phyloP scores from a whole-genome alignment of 495 filamentous ascomycete species.

The Trichocladium uniseriatum region DNA sequence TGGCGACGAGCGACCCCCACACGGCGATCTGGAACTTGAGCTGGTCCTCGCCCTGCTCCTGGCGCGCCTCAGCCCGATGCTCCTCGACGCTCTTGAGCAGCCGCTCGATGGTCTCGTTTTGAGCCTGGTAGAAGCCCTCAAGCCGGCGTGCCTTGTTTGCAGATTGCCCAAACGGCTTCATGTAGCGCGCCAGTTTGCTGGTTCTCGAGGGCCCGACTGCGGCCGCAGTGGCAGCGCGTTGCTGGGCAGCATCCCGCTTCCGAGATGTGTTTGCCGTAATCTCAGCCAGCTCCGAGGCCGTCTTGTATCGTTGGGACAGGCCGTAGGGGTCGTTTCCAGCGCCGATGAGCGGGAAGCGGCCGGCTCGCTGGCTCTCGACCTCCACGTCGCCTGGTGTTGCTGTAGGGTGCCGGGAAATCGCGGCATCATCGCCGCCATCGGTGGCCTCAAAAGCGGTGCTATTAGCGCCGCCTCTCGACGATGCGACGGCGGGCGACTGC shows the following conservation, averaged over 20 bases:
- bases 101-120: conserved; percentile 89
- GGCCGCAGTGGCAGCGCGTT: conserved; percentile 3
- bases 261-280: conserved; percentile 77
- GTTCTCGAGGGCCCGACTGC: conserved; percentile 26
- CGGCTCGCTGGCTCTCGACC: conserved; percentile 54
- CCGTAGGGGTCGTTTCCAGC: conserved; percentile 68
- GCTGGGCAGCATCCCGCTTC: conserved; percentile 48
- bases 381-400: conserved; percentile 48
- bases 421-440: conserved; percentile 33
- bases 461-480: conserved; percentile 27
- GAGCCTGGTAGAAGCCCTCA: conserved; percentile 76
- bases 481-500: conserved; percentile 1
- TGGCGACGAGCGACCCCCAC: conserved; percentile 79
- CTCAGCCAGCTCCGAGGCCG: conserved; percentile 61
- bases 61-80: conserved; percentile 69
- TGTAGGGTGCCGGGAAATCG: conserved; percentile 38
- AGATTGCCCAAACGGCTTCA: conserved; percentile 26
- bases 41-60: conserved; percentile 70
- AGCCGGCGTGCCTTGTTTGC: conserved; percentile 52
- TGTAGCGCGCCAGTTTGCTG: conserved; percentile 13
- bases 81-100: conserved; percentile 91
- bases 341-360: conserved; percentile 38
- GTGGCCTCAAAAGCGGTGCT: conserved; percentile 41
- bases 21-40: conserved; percentile 84
- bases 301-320: conserved; percentile 70